These are phyloP conservation scores for Glycine latifolia DNA, from an alignment of 306 rosid species.

Conservation along the genomic window DNA sequence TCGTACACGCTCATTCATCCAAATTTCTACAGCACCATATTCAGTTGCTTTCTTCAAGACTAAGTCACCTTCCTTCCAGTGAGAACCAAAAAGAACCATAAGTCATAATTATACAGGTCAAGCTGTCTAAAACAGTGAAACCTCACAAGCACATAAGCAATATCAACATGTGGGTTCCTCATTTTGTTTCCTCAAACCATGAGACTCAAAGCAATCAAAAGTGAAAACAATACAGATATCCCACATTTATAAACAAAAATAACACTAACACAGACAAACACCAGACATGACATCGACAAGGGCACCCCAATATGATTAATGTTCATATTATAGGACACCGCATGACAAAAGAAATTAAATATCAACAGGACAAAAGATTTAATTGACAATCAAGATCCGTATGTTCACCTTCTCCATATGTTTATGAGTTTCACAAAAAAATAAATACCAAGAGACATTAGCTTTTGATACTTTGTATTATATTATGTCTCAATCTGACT, in stretches of 20 bases:
- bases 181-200: slow-evolving; percentile 1
- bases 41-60: slow-evolving; percentile 95
- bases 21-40: slow-evolving; percentile 95
- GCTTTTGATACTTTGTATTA: background rate
- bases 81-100: slow-evolving; percentile 50
- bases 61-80: slow-evolving; percentile 84
- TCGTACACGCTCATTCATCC: slow-evolving; percentile 99
- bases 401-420: background rate
- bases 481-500: background rate
- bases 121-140: slow-evolving; percentile 18
- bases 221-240: background rate
- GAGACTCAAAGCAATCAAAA: slow-evolving; percentile 18
- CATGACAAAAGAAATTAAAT: background rate
- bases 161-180: slow-evolving; percentile 16
- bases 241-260: background rate
- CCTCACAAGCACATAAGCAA: slow-evolving; percentile 24
- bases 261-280: slow-evolving; percentile 1
- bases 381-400: background rate
- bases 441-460: background rate
- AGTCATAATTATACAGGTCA: slow-evolving; percentile 42
- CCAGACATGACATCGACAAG: slow-evolving; percentile 1
- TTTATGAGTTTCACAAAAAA: background rate
- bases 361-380: background rate
- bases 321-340: background rate
- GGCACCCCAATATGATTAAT: background rate